Evolutionary conservation across 208 protist species (phyloP).

Genomic region (Acanthamoeba quina): DNA sequence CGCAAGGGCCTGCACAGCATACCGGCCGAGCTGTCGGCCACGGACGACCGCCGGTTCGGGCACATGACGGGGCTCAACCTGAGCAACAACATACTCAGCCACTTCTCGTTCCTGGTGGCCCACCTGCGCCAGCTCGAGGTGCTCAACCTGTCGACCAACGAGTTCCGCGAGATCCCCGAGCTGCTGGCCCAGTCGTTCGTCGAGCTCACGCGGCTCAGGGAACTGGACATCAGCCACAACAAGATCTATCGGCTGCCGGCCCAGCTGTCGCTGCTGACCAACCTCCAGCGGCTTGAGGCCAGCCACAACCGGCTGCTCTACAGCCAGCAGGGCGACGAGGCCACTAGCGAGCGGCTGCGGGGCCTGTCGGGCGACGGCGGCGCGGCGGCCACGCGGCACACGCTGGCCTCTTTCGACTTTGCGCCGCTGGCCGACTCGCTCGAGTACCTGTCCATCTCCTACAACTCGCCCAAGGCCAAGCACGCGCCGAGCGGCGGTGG

Average conservation of each 20-base stretch:
- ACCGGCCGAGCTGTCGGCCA: neutral
- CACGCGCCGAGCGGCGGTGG: neutral
- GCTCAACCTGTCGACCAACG: conserved; percentile 44
- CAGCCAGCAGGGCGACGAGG: neutral
- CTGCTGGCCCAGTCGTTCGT: conserved; percentile 53
- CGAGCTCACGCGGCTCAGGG: neutral
- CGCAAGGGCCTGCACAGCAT: conserved; percentile 54
- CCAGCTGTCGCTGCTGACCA: conserved; percentile 5
- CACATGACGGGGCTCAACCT: conserved; percentile 22
- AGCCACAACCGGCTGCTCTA: conserved; percentile 61
- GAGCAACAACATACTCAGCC: conserved; percentile 48
- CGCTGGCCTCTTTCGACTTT: conserved; percentile 7
- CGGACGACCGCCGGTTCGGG: neutral
- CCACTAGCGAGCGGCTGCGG: neutral
- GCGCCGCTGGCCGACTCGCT: conserved; percentile 5
- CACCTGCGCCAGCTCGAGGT: conserved; percentile 35
- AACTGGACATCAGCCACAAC: conserved; percentile 65
- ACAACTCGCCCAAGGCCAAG: conserved; percentile 30
- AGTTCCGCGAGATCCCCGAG: conserved; percentile 28
- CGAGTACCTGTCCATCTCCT: conserved; percentile 31
- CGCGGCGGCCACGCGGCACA: neutral
- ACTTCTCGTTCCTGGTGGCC: conserved; percentile 14
- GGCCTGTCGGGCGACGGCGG: neutral
- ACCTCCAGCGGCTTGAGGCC: neutral
- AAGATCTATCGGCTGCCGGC: conserved; percentile 50